Percentiles rank a stretch among this genome's conserved stretches.
Conservation (phyloP, 306 rosid species). For the Sphenostylis stenocarpa region DNA sequence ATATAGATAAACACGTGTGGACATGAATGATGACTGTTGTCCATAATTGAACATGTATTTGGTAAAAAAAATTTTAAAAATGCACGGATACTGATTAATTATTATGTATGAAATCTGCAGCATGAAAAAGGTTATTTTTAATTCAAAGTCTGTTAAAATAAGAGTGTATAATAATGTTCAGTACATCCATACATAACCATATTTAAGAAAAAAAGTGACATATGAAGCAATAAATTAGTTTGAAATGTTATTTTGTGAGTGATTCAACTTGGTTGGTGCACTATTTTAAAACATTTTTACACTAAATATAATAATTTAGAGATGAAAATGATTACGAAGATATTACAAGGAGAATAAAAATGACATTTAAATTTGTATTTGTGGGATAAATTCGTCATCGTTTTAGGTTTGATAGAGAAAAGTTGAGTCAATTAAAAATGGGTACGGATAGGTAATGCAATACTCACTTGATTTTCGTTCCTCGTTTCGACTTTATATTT, state of each 20-base stretch:
- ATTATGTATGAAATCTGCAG: constrained; percentile 7
- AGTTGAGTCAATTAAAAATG: too few relatives aligned
- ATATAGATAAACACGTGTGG: constrained; percentile 1
- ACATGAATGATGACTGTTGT: neutral
- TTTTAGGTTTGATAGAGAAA: too few relatives aligned
- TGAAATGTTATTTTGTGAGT: neutral
- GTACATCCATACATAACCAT: neutral
- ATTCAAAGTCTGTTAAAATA: neutral
- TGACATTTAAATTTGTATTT: too few relatives aligned
- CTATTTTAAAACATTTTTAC: too few relatives aligned
- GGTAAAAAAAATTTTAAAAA: neutral
- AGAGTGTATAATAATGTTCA: neutral
- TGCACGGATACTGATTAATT: constrained; percentile 8
- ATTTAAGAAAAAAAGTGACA: neutral
- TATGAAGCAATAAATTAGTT: neutral
- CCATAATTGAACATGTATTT: neutral
- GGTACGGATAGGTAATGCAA: too few relatives aligned
- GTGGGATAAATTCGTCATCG: too few relatives aligned
- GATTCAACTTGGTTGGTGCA: neutral
- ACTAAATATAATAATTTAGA: too few relatives aligned
- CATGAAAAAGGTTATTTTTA: neutral
- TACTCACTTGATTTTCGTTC: too few relatives aligned
- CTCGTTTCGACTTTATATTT: too few relatives aligned
- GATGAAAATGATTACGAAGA: too few relatives aligned
- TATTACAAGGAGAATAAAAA: too few relatives aligned